Percentiles rank a stretch among this genome's conserved stretches.
Evolutionary conservation across 129 eudicot genomes (phyloP).

Genomic region (Smallanthus sonchifolius): DNA sequence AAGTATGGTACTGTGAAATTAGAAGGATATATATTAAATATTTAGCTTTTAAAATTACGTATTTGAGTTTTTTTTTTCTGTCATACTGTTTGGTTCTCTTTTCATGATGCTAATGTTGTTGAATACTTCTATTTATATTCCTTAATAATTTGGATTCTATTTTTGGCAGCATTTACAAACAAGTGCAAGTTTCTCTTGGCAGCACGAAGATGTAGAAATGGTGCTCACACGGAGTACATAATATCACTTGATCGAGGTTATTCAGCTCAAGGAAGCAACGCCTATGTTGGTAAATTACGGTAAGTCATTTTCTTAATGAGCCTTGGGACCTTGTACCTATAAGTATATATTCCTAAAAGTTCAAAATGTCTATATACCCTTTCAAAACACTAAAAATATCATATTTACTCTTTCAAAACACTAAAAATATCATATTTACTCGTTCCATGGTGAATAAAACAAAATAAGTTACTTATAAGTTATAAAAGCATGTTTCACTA

Average conservation of each 20-base stretch:
- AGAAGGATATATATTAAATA: neutral
- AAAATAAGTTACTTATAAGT: neutral
- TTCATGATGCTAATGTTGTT: slow-evolving; percentile 1
- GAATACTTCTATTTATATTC: neutral
- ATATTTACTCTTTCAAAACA: too few relatives aligned
- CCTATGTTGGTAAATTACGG: slow-evolving; percentile 84
- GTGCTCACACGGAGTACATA: slow-evolving; percentile 69
- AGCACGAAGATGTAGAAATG: slow-evolving; percentile 71
- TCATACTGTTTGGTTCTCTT: neutral
- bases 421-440: too few relatives aligned
- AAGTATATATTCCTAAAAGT: too few relatives aligned
- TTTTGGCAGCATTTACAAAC: slow-evolving; percentile 61
- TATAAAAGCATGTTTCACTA: neutral
- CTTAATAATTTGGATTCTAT: neutral
- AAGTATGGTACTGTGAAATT: neutral
- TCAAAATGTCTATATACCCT: too few relatives aligned
- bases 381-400: too few relatives aligned
- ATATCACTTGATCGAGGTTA: slow-evolving; percentile 79
- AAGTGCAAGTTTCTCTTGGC: slow-evolving; percentile 86
- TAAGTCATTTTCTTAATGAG: slow-evolving; percentile 21
- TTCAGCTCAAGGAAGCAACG: slow-evolving; percentile 75
- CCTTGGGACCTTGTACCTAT: too few relatives aligned
- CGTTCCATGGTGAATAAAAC: neutral
- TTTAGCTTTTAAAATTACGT: neutral
- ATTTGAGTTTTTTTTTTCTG: neutral